Percentiles rank a stretch among this genome's conserved stretches.
phyloP scores from a whole-genome alignment of 2,329 filamentous ascomycete species.

The Elsinoe fawcettii region DNA sequence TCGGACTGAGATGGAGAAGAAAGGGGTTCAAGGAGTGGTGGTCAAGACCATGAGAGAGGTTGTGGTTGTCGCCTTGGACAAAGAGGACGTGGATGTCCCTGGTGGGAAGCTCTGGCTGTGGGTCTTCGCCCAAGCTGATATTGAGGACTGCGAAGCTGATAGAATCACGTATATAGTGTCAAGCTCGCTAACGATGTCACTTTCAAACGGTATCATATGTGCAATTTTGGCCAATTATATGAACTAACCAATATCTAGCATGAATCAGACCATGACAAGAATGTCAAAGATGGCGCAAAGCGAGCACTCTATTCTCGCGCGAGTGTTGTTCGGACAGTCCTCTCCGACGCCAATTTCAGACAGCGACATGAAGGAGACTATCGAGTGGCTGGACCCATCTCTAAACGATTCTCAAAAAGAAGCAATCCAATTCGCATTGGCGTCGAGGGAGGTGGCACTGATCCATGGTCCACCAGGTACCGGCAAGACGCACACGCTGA shows the following conservation, averaged over 20 bases:
- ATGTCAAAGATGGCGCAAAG: slow-evolving; percentile 49
- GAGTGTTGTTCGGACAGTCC: slow-evolving; percentile 53
- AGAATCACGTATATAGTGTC: slow-evolving; percentile 38
- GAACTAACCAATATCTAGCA: slow-evolving; percentile 34
- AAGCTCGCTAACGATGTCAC: slow-evolving; percentile 61
- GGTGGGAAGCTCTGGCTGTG: slow-evolving; percentile 54
- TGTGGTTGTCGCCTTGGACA: slow-evolving; percentile 62
- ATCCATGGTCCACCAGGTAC: slow-evolving; percentile 96
- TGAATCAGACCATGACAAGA: slow-evolving; percentile 56
- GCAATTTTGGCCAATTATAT: neutral
- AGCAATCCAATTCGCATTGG: slow-evolving; percentile 71
- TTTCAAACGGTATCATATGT: slow-evolving; percentile 46
- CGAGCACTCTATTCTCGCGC: slow-evolving; percentile 51
- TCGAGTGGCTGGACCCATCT: slow-evolving; percentile 49
- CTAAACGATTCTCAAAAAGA: slow-evolving; percentile 57
- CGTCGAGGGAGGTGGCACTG: slow-evolving; percentile 70
- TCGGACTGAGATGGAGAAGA: slow-evolving; percentile 61
- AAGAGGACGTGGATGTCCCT: slow-evolving; percentile 50
- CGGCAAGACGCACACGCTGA: slow-evolving; percentile 92
- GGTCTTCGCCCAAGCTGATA: slow-evolving; percentile 28
- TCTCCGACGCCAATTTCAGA: slow-evolving; percentile 43
- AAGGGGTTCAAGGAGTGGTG: slow-evolving; percentile 63
- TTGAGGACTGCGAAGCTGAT: slow-evolving; percentile 28
- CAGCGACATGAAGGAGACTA: slow-evolving; percentile 36
- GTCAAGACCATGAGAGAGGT: slow-evolving; percentile 52